Evolutionary conservation across 1,284 basidiomycete species (phyloP), one percentile per base, ranked within the genome.

Genomic region (Thelephora terrestris): DNA sequence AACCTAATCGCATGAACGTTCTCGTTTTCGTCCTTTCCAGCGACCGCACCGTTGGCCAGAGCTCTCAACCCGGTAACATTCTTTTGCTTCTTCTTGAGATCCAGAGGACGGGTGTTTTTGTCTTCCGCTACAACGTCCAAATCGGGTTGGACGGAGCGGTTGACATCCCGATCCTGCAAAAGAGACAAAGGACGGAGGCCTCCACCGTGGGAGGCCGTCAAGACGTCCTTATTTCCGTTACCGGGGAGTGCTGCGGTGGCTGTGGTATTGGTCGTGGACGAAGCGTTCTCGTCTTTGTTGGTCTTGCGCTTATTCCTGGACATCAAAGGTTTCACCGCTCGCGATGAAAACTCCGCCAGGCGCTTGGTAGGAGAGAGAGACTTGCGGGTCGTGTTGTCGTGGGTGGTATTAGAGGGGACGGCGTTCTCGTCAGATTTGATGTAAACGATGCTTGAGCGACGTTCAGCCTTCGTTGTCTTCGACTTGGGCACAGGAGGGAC

Each of bases 181-280:
- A 87, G 71, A 32, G 76, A 73, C 54, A 86, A 71, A 49, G 71
- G 76, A 55, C 77, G 80, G 56, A 80, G 70, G 55, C 75, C 75
- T 12, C 57, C 56, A 3, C 60, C 64, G 40, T 71, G 68, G 46
- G 68, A 64, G 48, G 61, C 61, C 53, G 64, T 64, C 51, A 61
- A 56, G 51, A 54, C 53, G 47, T 60, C 54, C 35, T 57, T 58
- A 27, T 61, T 61, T n/a, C 29, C 29, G 29, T 32, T 32, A 32
- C 29, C 29, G 12, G 14, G 29, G 29, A 32, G 29, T 32, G 29
- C 29, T 32, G 29, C 12, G 29, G 14, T 32, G 18, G 61, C 56
- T 36, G 54, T 20, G 40, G 67, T 58, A 43, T 65, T 66, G 45
- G 61, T 59, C 50, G 67, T 71, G 47, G 71, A 72, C 54, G 72